A percentile compares a stretch with the other conserved stretches of the same genome.
Conservation (phyloP, 805 yeast species). For the Scheffersomyces lignosus region DNA sequence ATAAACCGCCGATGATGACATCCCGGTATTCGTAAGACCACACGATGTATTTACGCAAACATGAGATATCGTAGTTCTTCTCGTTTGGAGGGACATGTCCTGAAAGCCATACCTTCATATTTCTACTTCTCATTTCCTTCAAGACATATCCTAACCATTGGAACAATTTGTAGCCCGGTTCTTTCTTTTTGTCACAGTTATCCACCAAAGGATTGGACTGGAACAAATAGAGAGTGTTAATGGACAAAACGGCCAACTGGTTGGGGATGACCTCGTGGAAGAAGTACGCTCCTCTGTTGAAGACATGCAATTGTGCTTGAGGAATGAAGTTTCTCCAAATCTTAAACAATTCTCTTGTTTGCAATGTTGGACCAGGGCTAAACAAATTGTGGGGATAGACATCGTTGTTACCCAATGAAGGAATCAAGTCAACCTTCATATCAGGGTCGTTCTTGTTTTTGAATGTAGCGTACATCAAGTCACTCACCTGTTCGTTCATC, state of each 20-base stretch:
- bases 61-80: constrained; percentile 71
- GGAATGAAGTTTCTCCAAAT: constrained; percentile 79
- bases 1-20: constrained; percentile 77
- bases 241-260: constrained; percentile 72
- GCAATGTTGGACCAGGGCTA: constrained; percentile 85
- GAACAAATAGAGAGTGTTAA: constrained; percentile 75
- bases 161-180: constrained; percentile 78
- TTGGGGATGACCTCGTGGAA: constrained; percentile 79
- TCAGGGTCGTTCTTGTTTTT: constrained; percentile 37
- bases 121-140: constrained; percentile 68
- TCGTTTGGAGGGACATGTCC: constrained; percentile 90
- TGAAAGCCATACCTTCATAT: constrained; percentile 81
- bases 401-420: constrained; percentile 83
- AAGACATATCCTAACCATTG: constrained; percentile 77
- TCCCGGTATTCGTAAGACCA: constrained; percentile 86
- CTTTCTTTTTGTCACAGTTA: constrained; percentile 66
- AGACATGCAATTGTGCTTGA: constrained; percentile 70
- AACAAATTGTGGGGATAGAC: constrained; percentile 87
- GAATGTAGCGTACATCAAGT: constrained; percentile 52
- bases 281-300: constrained; percentile 73
- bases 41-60: constrained; percentile 72
- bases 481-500: constrained; percentile 60
- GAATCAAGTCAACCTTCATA: constrained; percentile 52
- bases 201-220: constrained; percentile 81
- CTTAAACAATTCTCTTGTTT: constrained; percentile 71